Evolutionary conservation across 371 early-diverging fungal genomes (phyloP), one percentile per base, ranked within the genome.

Genomic region (Mycotypha africana): DNA sequence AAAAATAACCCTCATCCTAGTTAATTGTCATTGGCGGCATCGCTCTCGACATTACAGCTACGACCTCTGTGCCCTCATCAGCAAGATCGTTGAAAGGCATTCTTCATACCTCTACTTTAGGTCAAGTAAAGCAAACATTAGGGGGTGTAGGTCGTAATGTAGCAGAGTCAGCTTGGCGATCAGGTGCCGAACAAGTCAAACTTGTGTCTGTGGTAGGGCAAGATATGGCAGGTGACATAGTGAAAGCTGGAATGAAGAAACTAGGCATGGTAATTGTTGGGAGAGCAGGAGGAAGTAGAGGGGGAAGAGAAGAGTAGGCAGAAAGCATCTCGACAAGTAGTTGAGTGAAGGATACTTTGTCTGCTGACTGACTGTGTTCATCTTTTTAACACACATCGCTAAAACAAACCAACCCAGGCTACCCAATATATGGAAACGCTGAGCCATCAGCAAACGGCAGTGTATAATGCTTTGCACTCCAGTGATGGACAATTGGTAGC

Each of bases 131-230:
- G 8, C 76, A 83, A 22, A 67, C 79, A 1, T 52, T 89, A 4
- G 97, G 97, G 17, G 95, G 97, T 1, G 97, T 96, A 0, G 95
- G 89, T 0, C 76, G 91, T 22, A 96, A 96, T 58, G 74, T 95
- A 3, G 91, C 91, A 2, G 89, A 94, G 37, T 86, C 89, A 0
- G 82, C 87, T 25, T 67, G 66, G 42, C 69, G 81, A 26, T 73
- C 84, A 2, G 84, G 91, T 12, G 77, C 76, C 0, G 48, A 69
- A 11, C 67, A 84, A 4, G 41, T 70, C 3, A 48, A 49, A 17
- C 74, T 93, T 22, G 52, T 88, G 0, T 81, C 89, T 0, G 78
- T 74, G 0, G 74, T 92, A 9, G 94, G 92, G 3, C 51, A 72
- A 39, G 96, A 95, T 56, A 34, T 72, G 2, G 65, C 78, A 30